Evolutionary conservation across 306 rosid genomes (phyloP).

Genomic region (Chamaecrista fasciculata): DNA sequence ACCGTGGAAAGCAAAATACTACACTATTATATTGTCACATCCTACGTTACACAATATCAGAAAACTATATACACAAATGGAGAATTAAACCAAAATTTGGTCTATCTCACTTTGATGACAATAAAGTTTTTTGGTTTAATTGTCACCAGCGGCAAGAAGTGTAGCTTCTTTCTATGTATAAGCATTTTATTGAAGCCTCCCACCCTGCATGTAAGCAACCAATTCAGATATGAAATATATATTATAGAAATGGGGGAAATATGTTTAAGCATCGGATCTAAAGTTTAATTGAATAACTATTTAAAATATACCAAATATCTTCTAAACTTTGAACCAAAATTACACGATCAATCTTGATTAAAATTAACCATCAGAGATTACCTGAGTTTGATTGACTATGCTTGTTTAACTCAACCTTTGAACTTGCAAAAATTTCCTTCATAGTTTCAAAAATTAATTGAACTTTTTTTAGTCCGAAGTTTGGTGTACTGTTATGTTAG

Average conservation of each 20-base stretch:
- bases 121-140: conserved; percentile 22
- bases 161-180: conserved; percentile 2
- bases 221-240: background rate
- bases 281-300: background rate
- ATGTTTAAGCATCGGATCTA: background rate
- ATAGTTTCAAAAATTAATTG: background rate
- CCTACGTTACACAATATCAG: background rate
- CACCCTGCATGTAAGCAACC: conserved; percentile 20
- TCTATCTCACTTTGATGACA: background rate
- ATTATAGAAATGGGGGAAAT: background rate
- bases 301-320: background rate
- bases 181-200: conserved; percentile 18
- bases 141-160: background rate
- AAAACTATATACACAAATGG: background rate
- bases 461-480: background rate
- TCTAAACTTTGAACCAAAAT: background rate
- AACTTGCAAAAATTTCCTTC: background rate
- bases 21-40: background rate
- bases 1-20: background rate
- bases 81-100: conserved; percentile 5
- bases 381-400: background rate
- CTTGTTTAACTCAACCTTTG: background rate
- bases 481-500: background rate
- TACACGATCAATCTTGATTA: too few species aligned
- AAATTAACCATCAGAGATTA: too few species aligned